Evolutionary conservation across 2,329 filamentous ascomycete species (phyloP).

Genomic region (Basipetospora chlamydospora): DNA sequence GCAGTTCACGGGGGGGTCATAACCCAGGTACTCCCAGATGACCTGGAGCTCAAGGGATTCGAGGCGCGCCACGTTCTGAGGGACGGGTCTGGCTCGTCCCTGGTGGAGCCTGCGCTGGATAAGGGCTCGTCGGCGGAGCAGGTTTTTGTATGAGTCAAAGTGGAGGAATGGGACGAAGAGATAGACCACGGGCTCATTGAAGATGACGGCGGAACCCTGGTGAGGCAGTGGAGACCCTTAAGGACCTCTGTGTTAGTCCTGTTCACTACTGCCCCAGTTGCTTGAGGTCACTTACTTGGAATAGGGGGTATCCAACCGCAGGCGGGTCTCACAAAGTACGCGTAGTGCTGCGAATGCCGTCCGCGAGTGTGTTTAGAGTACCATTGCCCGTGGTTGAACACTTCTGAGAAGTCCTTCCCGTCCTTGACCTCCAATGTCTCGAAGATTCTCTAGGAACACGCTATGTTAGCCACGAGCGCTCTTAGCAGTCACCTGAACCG

Average conservation of each 20-base stretch:
- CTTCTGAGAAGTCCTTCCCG: constrained; percentile 20
- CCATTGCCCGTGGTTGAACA: constrained; percentile 34
- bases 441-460: constrained; percentile 26
- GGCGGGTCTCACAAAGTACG: constrained; percentile 32
- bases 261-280: neutral
- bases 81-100: constrained; percentile 40
- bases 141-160: constrained; percentile 46
- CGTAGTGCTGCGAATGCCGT: constrained; percentile 33
- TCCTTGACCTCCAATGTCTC: constrained; percentile 25
- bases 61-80: constrained; percentile 34
- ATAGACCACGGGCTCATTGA: constrained; percentile 23
- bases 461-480: too few relatives aligned
- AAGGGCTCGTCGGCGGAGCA: constrained; percentile 40
- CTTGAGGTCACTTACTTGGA: constrained; percentile 16
- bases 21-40: constrained; percentile 48
- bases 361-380: constrained; percentile 31
- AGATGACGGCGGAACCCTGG: constrained; percentile 14
- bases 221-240: constrained; percentile 21
- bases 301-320: constrained; percentile 29
- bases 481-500: constrained; percentile 7
- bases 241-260: neutral
- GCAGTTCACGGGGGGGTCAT: constrained; percentile 46
- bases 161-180: constrained; percentile 46
- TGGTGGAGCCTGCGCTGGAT: constrained; percentile 36
- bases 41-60: constrained; percentile 43